A percentile compares a stretch with the other conserved stretches of the same genome.
These are phyloP conservation scores for Phytomonas sp. DNA, from an alignment of 208 protist genomes.

Conservation along the genomic window DNA sequence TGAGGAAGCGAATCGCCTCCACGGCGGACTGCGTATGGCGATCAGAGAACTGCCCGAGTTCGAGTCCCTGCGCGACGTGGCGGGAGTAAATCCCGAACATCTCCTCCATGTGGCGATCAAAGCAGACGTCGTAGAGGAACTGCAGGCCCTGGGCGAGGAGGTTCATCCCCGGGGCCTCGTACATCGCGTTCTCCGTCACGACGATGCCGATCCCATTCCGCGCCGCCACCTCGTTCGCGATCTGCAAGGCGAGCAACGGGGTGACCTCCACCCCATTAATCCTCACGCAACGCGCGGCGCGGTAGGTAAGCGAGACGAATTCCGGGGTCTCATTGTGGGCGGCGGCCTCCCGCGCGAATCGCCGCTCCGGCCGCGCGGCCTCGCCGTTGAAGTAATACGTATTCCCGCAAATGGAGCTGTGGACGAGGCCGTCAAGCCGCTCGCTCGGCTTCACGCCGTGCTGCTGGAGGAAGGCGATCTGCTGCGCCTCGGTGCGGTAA, in stretches of 20 bases:
- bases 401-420: conserved; percentile 84
- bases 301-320: conserved; percentile 79
- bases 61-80: conserved; percentile 68
- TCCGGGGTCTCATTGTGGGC: conserved; percentile 66
- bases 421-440: conserved; percentile 43
- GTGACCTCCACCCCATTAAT: conserved; percentile 82
- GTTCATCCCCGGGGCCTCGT: conserved; percentile 86
- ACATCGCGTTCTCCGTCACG: conserved; percentile 82
- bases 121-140: conserved; percentile 83
- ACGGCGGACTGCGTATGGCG: conserved; percentile 81
- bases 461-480: conserved; percentile 65
- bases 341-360: conserved; percentile 45
- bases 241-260: conserved; percentile 69
- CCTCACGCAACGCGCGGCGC: conserved; percentile 53
- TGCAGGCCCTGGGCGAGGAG: conserved; percentile 65
- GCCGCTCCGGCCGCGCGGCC: conserved; percentile 36
- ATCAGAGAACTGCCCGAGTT: conserved; percentile 55
- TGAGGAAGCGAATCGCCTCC: conserved; percentile 73
- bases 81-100: conserved; percentile 76
- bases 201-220: conserved; percentile 80
- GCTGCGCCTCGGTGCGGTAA: conserved; percentile 59
- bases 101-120: conserved; percentile 60
- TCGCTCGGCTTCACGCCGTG: conserved; percentile 65
- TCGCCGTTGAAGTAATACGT: conserved; percentile 71
- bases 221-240: conserved; percentile 84